phyloP scores from a whole-genome alignment of 225 moss, liverwort and hornwort genomes.

The Pleurozium schreberi region DNA sequence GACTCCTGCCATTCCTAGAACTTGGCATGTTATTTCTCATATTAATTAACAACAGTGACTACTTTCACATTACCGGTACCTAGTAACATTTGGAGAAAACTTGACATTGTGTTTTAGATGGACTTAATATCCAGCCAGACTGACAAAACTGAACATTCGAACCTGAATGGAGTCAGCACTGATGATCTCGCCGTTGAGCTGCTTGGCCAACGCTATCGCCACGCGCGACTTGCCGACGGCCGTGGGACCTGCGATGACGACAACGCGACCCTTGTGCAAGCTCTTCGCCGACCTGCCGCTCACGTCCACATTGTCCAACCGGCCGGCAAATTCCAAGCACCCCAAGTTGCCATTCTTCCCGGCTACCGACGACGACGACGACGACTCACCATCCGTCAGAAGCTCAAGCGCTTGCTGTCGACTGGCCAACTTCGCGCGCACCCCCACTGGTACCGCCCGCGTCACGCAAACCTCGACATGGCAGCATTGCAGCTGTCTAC shows the following conservation, averaged over 20 bases:
- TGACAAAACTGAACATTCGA: background rate
- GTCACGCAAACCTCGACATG: background rate
- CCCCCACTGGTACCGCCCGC: background rate
- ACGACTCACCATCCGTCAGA: background rate
- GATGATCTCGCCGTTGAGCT: conserved; percentile 45
- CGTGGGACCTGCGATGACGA: conserved; percentile 48
- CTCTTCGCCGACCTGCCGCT: background rate
- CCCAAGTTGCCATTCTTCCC: background rate
- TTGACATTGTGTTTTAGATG: background rate
- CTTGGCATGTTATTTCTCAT: background rate
- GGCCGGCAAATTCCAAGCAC: conserved; percentile 9
- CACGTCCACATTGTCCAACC: background rate
- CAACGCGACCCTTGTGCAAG: conserved; percentile 8
- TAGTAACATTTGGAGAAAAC: background rate
- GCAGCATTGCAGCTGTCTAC: background rate
- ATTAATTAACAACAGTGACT: background rate
- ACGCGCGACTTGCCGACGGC: conserved; percentile 48
- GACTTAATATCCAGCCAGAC: background rate
- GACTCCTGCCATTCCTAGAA: background rate
- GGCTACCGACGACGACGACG: background rate
- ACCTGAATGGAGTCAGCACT: conserved; percentile 58
- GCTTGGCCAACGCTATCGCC: conserved; percentile 34
- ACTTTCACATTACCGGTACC: background rate
- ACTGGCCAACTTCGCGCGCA: background rate
- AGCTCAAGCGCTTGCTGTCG: background rate